Base-by-base conservation (phyloP, 225 moss, liverwort and hornwort genomes). In the Polytrichum commune region DNA sequence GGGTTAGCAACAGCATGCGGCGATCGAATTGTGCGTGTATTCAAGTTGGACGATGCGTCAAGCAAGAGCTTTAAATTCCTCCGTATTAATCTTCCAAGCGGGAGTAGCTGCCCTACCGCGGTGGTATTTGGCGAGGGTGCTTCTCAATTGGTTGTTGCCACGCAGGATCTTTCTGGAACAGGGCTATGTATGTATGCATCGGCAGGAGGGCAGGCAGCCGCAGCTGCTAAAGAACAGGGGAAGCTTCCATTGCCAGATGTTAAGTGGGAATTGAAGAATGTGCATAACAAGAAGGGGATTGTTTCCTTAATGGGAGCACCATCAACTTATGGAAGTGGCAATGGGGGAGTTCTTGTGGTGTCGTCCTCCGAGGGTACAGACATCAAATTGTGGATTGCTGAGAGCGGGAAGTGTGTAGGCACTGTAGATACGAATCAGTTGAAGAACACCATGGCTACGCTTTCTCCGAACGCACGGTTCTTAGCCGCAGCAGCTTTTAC, bases 1-100 rank as follows among this genome's bases (percentile, higher is more conserved):
- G 93, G 91, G 38, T 82, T 98, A 73, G 98, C 98, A 27, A 95
- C 98, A 98, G 98, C 98, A 73, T 98, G 98, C 85, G 95, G 88
- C 78, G 98, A 98, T 67, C 88, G 94, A 89, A 90, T 95, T 46
- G 87, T 98, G 32, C 91, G 98, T 58, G 95, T 98, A 53, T 93
- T 98, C 76, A 98, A 95, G 84, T 75, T 98, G 67, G 98, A 98
- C 65, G 93, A 98, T 79, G 88, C 91, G 19, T 86, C 92, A 61
- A 93, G 91, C 72, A 98, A 95, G 80, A 95, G 91, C 75, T 91
- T 28, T 86, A 98, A 95, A 69, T 91, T 98, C 75, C 38, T 98
- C 64, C 98, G 98, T 69, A 88, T 98, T 13, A 95, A 90, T 76
- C 80, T 95, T 74, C 98, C 98, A 8, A 89, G 86, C 76, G 98